Percentiles rank a stretch among this genome's conserved stretches.
phyloP scores from a whole-genome alignment of 306 rosid genomes.

The Sindora glabra region DNA sequence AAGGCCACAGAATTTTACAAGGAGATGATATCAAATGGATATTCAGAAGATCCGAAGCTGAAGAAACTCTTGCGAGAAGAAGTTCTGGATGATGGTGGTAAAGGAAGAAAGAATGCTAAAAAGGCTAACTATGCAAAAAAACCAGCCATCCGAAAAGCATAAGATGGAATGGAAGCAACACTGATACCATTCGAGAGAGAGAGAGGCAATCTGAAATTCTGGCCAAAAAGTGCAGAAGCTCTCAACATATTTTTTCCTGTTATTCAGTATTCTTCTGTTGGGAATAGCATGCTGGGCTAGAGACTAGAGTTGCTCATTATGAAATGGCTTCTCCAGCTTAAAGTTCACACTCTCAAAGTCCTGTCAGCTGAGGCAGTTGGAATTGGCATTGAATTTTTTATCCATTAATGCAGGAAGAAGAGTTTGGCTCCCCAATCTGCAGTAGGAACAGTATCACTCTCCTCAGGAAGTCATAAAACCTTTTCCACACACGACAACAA shows the following conservation, averaged over 20 bases:
- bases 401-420: too few relatives aligned
- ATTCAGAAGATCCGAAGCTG: slow-evolving; percentile 56
- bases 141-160: slow-evolving; percentile 13
- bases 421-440: too few relatives aligned
- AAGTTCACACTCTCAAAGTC: background rate
- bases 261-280: slow-evolving; percentile 1
- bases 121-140: slow-evolving; percentile 17
- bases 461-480: too few relatives aligned
- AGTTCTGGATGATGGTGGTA: slow-evolving; percentile 4
- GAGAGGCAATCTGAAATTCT: background rate
- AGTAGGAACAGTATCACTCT: too few relatives aligned
- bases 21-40: slow-evolving; percentile 56
- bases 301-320: background rate
- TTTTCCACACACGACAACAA: too few relatives aligned
- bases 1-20: slow-evolving; percentile 61
- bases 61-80: slow-evolving; percentile 50
- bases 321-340: background rate
- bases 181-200: slow-evolving; percentile 8
- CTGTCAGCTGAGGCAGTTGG: background rate
- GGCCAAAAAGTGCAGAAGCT: slow-evolving; percentile 1
- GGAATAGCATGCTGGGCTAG: background rate
- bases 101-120: slow-evolving; percentile 20
- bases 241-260: background rate
- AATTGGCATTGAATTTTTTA: too few relatives aligned
- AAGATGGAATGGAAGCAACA: slow-evolving; percentile 17